Conservation (phyloP, 1,139 yeast genomes). For the Geotrichum cucujoidarum region DNA sequence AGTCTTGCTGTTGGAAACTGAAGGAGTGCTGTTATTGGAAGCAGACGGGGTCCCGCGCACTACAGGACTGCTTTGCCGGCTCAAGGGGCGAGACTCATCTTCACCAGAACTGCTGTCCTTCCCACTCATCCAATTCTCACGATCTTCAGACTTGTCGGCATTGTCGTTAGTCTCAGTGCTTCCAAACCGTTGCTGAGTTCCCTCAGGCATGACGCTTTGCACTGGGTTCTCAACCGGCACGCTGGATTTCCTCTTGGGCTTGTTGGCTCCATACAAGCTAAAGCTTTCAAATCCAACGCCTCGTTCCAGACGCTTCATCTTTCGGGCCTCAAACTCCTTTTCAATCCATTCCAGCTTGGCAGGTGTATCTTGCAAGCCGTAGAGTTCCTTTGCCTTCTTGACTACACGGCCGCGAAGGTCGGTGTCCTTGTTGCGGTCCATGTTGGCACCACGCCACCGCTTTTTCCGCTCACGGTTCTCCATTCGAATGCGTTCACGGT, state of each 20-base stretch:
- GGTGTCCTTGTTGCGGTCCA: slow-evolving; percentile 77
- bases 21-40: not conserved
- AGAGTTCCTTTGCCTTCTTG: slow-evolving; percentile 62
- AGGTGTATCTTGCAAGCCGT: slow-evolving; percentile 56
- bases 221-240: slow-evolving; percentile 12
- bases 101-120: not conserved
- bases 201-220: slow-evolving; percentile 19
- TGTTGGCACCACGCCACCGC: slow-evolving; percentile 83
- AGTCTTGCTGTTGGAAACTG: slow-evolving; percentile 5
- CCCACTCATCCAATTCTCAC: slow-evolving; percentile 1
- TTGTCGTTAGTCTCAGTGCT: slow-evolving; percentile 4
- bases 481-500: slow-evolving; percentile 55
- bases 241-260: not conserved
- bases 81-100: not conserved
- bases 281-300: slow-evolving; percentile 16
- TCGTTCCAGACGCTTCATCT: slow-evolving; percentile 50
- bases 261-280: slow-evolving; percentile 1
- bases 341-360: slow-evolving; percentile 71
- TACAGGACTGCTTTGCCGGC: slow-evolving; percentile 2
- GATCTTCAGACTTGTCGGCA: slow-evolving; percentile 3
- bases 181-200: slow-evolving; percentile 17
- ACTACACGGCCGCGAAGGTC: slow-evolving; percentile 75
- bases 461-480: slow-evolving; percentile 85
- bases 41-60: not conserved
- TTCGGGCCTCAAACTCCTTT: slow-evolving; percentile 61